Conservation (phyloP, 2,329 filamentous ascomycete species). For the Aspergillus quadrilineatus region DNA sequence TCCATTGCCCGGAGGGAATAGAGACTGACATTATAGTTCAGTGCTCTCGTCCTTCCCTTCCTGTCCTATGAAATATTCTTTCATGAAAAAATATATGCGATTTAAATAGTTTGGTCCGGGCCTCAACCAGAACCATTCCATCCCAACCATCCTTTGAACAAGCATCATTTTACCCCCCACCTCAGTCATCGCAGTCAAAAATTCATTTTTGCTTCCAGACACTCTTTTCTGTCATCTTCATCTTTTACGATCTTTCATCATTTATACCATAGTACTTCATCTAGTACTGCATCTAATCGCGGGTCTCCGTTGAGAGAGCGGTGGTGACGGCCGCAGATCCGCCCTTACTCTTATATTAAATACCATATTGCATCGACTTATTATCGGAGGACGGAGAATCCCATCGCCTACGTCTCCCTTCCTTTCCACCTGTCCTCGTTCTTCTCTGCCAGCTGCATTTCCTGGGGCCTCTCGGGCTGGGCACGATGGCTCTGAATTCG, state of each 20-base stretch:
- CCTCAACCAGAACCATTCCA: slow-evolving; percentile 3
- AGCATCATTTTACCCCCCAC: slow-evolving; percentile 14
- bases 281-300: background rate
- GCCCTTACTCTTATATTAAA: slow-evolving; percentile 2
- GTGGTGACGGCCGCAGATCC: slow-evolving; percentile 6
- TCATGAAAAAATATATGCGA: background rate
- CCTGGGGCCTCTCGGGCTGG: slow-evolving; percentile 11
- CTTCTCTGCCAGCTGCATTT: slow-evolving; percentile 3
- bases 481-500: slow-evolving; percentile 34
- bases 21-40: background rate
- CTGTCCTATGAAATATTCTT: background rate
- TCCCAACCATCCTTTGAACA: background rate
- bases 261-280: background rate
- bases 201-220: background rate
- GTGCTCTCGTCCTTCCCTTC: background rate
- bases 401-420: slow-evolving; percentile 1
- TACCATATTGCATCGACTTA: background rate
- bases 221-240: background rate
- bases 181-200: background rate
- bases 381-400: slow-evolving; percentile 5
- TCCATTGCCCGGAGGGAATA: background rate
- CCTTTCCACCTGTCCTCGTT: slow-evolving; percentile 6
- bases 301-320: slow-evolving; percentile 2
- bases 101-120: background rate
- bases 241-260: slow-evolving; percentile 3